These are phyloP conservation scores for Phytophthora pluvialis DNA, from an alignment of 352 stramenopile species.

Conservation along the genomic window DNA sequence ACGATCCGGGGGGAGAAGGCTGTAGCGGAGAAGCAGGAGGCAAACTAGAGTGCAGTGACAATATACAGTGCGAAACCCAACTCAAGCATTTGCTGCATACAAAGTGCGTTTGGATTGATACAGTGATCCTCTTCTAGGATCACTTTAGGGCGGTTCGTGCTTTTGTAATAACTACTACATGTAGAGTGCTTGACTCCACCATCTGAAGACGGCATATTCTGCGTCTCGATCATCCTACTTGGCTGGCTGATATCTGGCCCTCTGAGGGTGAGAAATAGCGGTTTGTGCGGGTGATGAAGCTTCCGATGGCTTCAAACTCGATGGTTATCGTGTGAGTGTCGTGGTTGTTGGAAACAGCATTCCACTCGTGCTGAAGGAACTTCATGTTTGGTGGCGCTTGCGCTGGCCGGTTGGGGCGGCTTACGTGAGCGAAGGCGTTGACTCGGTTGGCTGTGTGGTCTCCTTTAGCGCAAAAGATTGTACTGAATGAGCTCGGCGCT, in stretches of 20 bases:
- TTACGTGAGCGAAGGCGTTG: constrained; percentile 1
- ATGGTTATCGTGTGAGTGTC: constrained; percentile 7
- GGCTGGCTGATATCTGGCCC: not conserved
- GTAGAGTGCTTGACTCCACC: not conserved
- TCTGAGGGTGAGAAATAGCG: not conserved
- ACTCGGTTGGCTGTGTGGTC: not conserved
- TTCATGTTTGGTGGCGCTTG: not conserved
- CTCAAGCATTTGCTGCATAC: not conserved
- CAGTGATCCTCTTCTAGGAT: constrained; percentile 1
- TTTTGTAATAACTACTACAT: constrained; percentile 4
- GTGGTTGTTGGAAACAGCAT: constrained; percentile 15
- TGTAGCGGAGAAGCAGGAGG: constrained; percentile 16
- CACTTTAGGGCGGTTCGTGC: not conserved
- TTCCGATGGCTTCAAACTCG: constrained; percentile 41
- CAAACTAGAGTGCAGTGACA: constrained; percentile 17
- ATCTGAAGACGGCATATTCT: constrained; percentile 6
- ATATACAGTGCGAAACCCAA: constrained; percentile 1
- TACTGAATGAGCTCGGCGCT: constrained; percentile 29
- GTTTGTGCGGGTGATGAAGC: constrained; percentile 22
- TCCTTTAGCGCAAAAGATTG: constrained; percentile 27
- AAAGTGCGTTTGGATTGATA: not conserved
- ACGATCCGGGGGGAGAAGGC: constrained; percentile 53
- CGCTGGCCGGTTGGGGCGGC: not conserved
- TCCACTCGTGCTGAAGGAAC: constrained; percentile 18
- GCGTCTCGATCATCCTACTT: not conserved